Percentiles rank a stretch among this genome's conserved stretches.
Conservation (phyloP, 768 basidiomycete species). For the Boletus subcaerulescens region DNA sequence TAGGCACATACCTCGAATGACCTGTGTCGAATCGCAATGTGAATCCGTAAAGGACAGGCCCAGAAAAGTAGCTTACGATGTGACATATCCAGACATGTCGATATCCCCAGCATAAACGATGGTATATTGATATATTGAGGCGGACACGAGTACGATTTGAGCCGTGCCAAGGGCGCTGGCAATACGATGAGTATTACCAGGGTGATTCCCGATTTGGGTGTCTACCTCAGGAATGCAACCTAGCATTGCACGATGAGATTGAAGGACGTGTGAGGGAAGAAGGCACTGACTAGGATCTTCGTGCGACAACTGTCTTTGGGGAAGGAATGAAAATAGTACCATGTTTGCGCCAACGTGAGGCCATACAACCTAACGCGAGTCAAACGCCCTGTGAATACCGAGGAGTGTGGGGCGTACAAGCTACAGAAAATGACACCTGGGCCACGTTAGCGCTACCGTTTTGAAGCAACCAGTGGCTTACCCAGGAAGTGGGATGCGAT, state of each 20-base stretch:
- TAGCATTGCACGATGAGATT: constrained; percentile 1
- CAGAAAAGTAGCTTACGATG: constrained; percentile 16
- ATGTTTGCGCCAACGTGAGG: constrained; percentile 34
- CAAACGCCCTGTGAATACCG: not conserved
- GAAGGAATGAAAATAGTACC: constrained; percentile 33
- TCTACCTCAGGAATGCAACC: constrained; percentile 31
- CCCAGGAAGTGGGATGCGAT: constrained; percentile 31
- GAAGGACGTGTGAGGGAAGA: not conserved
- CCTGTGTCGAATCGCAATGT: constrained; percentile 4
- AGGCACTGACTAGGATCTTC: constrained; percentile 31
- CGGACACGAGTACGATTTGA: constrained; percentile 29
- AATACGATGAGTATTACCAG: not conserved
- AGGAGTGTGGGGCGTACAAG: constrained; percentile 20
- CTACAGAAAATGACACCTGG: constrained; percentile 33
- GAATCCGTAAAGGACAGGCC: not conserved
- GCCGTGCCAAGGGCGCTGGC: constrained; percentile 26
- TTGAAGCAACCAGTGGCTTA: not conserved
- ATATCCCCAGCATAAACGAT: constrained; percentile 28
- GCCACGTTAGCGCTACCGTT: constrained; percentile 1
- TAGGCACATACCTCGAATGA: constrained; percentile 23
- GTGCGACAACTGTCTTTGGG: constrained; percentile 28
- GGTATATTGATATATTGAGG: constrained; percentile 32
- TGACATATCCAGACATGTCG: constrained; percentile 26
- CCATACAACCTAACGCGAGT: constrained; percentile 31
- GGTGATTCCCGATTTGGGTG: not conserved